Conservation (phyloP, 352 stramenopile species). For the Plasmopara muralis region DNA sequence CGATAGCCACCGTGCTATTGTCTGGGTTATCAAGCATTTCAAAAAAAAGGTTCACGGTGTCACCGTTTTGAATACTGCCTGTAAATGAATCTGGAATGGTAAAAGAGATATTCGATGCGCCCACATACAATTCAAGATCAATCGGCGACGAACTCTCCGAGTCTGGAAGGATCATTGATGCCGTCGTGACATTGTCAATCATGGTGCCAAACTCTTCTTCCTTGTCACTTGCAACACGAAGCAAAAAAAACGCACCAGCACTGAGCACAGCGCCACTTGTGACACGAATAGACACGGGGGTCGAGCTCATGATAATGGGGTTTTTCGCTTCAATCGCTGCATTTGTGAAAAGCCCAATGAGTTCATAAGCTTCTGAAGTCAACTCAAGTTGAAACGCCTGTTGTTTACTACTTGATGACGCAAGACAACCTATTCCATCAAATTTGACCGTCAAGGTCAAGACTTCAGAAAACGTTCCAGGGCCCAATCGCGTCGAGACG, state of each 20-base stretch:
- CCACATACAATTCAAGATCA: slow-evolving; percentile 42
- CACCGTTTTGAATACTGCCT: slow-evolving; percentile 68
- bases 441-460: slow-evolving; percentile 52
- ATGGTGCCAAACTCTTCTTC: slow-evolving; percentile 51
- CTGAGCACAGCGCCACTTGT: slow-evolving; percentile 51
- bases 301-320: slow-evolving; percentile 41
- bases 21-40: slow-evolving; percentile 52
- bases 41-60: slow-evolving; percentile 57
- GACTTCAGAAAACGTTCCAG: slow-evolving; percentile 51
- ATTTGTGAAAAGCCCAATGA: slow-evolving; percentile 51
- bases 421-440: slow-evolving; percentile 43
- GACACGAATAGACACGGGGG: slow-evolving; percentile 51
- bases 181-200: slow-evolving; percentile 45
- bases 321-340: slow-evolving; percentile 42
- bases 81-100: slow-evolving; percentile 55
- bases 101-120: slow-evolving; percentile 62
- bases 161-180: slow-evolving; percentile 33
- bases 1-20: slow-evolving; percentile 52
- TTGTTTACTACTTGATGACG: slow-evolving; percentile 16
- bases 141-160: slow-evolving; percentile 18
- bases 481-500: slow-evolving; percentile 47
- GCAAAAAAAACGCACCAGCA: slow-evolving; percentile 53
- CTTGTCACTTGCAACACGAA: slow-evolving; percentile 53
- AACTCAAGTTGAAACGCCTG: slow-evolving; percentile 61
- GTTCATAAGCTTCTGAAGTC: slow-evolving; percentile 41